Evolutionary conservation across 2,329 filamentous ascomycete genomes (phyloP), one percentile per base, ranked within the genome.

Genomic region (Cadophora sp.): DNA sequence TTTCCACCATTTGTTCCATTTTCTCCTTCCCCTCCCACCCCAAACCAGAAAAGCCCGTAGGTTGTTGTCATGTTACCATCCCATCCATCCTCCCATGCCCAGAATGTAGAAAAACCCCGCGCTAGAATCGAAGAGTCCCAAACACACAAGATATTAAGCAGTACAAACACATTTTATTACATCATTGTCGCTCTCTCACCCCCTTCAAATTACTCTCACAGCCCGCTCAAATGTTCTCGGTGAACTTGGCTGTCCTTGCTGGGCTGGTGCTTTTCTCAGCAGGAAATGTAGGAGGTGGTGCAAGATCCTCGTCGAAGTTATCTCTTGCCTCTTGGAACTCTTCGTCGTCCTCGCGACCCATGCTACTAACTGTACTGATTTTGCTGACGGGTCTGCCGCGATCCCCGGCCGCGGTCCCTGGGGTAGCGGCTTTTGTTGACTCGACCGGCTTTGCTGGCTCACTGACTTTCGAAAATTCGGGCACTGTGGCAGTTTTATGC

Each of bases 241-340:
- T 81, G 72, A 91, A 91, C 72, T 82, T 85, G 48, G 87, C 88
- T 69, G 86, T 86, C 64, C 87, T 80, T 4, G 79, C 83, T 0
- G 87, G 86, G 76, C 86, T 89, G 62, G 81, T 81, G 58, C 82
- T 82, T 59, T 80, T 79, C 61, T 66, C 72, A 9, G 68, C 74
- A 40, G 68, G 68, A 29, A 77, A 76, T 7, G 69, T 77, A 7
- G 73, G 72, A 3, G 79, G 79, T n/a, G 77, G 78, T 56, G 79
- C 79, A 22, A 82, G 74, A 46, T 76, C 79, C 72, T 84, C 81
- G 69, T 87, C 83, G 40, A 77, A 77, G 46, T 74, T 73, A 68
- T 78, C 77, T 68, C 80, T 80, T 11, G 81, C 83, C 77, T 87
- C 86, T 66, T 87, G 84, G 64, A 84, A 83, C 53, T 85, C 83